These are phyloP conservation scores for Aspergillus fructus DNA, from an alignment of 2,329 filamentous ascomycete genomes.

Conservation along the genomic window DNA sequence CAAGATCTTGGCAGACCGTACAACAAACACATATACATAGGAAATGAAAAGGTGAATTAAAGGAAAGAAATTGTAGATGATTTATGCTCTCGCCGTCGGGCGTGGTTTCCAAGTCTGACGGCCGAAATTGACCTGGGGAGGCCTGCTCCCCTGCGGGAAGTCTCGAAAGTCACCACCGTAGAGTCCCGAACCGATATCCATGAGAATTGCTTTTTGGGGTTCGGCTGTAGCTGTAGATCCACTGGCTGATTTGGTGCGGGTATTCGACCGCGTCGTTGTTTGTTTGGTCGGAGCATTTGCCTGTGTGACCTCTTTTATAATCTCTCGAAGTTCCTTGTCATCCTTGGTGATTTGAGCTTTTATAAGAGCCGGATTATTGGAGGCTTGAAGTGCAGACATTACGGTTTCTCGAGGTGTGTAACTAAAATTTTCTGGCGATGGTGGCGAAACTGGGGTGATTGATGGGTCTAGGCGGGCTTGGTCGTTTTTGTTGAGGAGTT, in stretches of 20 bases:
- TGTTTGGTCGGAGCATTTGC: constrained; percentile 20
- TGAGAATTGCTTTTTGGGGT: constrained; percentile 45
- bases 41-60: constrained; percentile 9
- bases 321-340: constrained; percentile 70
- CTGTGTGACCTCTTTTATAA: constrained; percentile 63
- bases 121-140: constrained; percentile 31
- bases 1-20: constrained; percentile 1
- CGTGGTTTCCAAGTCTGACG: constrained; percentile 35
- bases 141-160: constrained; percentile 29
- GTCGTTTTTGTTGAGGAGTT: constrained; percentile 72
- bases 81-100: constrained; percentile 28
- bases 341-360: constrained; percentile 78
- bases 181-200: constrained; percentile 42
- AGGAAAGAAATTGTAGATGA: not conserved
- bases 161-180: constrained; percentile 33
- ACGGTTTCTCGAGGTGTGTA: constrained; percentile 75
- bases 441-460: constrained; percentile 58
- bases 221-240: constrained; percentile 36
- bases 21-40: constrained; percentile 17
- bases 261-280: constrained; percentile 23
- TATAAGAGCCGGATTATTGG: constrained; percentile 63
- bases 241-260: constrained; percentile 27
- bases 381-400: constrained; percentile 68
- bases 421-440: constrained; percentile 59
- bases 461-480: constrained; percentile 67